phyloP scores from a whole-genome alignment of 2,329 filamentous ascomycete species.

The Fusarium irregulare region DNA sequence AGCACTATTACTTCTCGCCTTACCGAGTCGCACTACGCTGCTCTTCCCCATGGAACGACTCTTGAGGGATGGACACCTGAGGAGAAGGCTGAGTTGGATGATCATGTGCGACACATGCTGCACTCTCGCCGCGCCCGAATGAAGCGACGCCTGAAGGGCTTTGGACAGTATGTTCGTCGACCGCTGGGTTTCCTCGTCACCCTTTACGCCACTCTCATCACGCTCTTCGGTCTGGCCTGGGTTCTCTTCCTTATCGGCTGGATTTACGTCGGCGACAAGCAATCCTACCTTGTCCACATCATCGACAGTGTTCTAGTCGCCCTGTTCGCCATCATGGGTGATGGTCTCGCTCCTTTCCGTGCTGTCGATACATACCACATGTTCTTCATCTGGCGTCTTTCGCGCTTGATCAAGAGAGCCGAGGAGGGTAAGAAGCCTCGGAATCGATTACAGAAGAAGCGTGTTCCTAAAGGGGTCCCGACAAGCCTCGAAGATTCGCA shows the following conservation, averaged over 20 bases:
- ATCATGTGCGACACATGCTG: conserved; percentile 88
- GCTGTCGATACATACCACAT: conserved; percentile 88
- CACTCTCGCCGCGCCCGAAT: conserved; percentile 84
- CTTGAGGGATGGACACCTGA: conserved; percentile 80
- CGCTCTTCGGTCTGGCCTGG: conserved; percentile 86
- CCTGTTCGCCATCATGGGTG: conserved; percentile 76
- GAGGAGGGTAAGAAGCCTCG: conserved; percentile 61
- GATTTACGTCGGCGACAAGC: conserved; percentile 82
- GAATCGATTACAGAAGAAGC: conserved; percentile 37
- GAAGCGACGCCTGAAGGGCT: conserved; percentile 82
- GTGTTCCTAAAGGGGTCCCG: conserved; percentile 17
- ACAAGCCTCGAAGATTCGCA: conserved; percentile 8
- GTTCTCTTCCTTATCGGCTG: conserved; percentile 91
- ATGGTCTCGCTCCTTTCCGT: conserved; percentile 79
- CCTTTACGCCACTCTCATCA: conserved; percentile 84
- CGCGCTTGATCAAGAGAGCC: conserved; percentile 52
- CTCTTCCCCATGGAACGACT: conserved; percentile 78
- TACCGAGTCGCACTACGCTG: conserved; percentile 79
- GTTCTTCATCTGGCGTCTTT: conserved; percentile 81
- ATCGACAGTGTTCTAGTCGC: conserved; percentile 79
- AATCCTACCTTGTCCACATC: conserved; percentile 75
- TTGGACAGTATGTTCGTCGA: conserved; percentile 80
- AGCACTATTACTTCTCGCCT: conserved; percentile 75
- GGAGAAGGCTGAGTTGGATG: conserved; percentile 82
- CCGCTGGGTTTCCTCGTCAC: conserved; percentile 87